Percentiles rank a stretch among this genome's conserved stretches.
Conservation (phyloP, 768 basidiomycete species). For the Hericium rajendrae region DNA sequence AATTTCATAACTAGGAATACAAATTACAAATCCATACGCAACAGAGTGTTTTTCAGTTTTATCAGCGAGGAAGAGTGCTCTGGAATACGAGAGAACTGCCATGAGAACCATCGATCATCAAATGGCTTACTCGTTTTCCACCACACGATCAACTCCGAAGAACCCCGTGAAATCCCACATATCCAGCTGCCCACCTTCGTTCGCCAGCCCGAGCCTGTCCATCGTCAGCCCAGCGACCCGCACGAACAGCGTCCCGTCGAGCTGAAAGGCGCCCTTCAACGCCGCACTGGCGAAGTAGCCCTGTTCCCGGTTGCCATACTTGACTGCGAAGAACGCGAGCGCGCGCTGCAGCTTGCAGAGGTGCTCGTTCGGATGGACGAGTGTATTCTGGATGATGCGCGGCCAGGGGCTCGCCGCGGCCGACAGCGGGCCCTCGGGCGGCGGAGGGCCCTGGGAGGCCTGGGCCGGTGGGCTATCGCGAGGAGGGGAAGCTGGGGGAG, state of each 20-base stretch:
- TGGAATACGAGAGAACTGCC: background rate
- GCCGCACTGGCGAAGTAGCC: constrained; percentile 22
- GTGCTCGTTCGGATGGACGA: constrained; percentile 54
- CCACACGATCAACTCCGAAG: background rate
- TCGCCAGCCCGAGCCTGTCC: constrained; percentile 17
- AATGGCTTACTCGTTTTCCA: background rate
- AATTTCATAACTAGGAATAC: too few relatives aligned
- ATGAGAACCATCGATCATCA: background rate
- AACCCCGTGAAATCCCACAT: constrained; percentile 3
- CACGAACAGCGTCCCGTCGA: constrained; percentile 59
- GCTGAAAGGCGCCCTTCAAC: constrained; percentile 39
- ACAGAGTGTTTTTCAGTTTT: too few relatives aligned
- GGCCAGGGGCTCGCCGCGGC: constrained; percentile 37
- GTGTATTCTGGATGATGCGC: constrained; percentile 38
- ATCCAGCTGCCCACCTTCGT: constrained; percentile 5
- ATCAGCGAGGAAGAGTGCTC: too few relatives aligned
- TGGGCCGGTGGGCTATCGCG: constrained; percentile 15
- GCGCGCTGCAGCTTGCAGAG: constrained; percentile 41
- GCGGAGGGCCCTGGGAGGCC: background rate
- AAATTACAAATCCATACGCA: too few relatives aligned
- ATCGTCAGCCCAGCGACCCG: constrained; percentile 44
- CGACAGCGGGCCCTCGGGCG: constrained; percentile 1
- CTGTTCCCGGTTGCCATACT: constrained; percentile 33
- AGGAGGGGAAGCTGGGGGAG: constrained; percentile 17
- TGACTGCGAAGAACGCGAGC: constrained; percentile 32